phyloP scores from a whole-genome alignment of 371 early-diverging fungal genomes.

The Umbelopsis sp. region DNA sequence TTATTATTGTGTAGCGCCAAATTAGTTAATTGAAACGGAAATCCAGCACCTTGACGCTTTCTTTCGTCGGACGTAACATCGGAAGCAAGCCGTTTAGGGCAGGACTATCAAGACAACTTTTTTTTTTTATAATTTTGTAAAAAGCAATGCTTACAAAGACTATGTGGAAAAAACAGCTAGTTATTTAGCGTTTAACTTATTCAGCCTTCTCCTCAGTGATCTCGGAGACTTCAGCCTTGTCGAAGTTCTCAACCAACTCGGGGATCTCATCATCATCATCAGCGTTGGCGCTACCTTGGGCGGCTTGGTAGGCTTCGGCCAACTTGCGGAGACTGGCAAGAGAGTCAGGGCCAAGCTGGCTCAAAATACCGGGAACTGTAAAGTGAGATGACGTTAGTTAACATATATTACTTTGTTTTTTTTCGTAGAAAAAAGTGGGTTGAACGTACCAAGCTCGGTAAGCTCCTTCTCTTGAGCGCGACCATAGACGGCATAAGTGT shows the following conservation, averaged over 20 bases:
- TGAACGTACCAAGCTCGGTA: conserved; percentile 67
- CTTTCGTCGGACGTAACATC: neutral
- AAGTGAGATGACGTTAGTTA: neutral
- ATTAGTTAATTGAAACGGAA: neutral
- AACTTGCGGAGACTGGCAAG: conserved; percentile 87
- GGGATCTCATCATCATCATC: conserved; percentile 77
- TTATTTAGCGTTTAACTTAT: conserved; percentile 14
- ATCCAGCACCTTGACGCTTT: neutral
- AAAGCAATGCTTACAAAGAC: conserved; percentile 13
- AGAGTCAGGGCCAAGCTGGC: conserved; percentile 95
- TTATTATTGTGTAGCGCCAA: neutral
- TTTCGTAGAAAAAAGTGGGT: neutral
- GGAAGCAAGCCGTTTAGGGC: conserved; percentile 7
- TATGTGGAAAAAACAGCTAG: neutral
- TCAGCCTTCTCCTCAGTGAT: conserved; percentile 42
- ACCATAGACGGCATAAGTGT: conserved; percentile 94
- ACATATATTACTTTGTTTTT: neutral
- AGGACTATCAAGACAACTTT: conserved; percentile 14
- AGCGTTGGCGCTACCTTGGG: conserved; percentile 52
- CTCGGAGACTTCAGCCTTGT: conserved; percentile 56
- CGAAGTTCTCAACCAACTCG: conserved; percentile 71
- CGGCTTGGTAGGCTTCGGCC: conserved; percentile 81
- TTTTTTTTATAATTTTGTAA: neutral
- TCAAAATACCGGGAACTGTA: conserved; percentile 88
- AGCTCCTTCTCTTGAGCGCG: conserved; percentile 88